Evolutionary conservation across 73 alveolate species (phyloP), one percentile per base, ranked within the genome.

Genomic region (Paraurostyla sp.): DNA sequence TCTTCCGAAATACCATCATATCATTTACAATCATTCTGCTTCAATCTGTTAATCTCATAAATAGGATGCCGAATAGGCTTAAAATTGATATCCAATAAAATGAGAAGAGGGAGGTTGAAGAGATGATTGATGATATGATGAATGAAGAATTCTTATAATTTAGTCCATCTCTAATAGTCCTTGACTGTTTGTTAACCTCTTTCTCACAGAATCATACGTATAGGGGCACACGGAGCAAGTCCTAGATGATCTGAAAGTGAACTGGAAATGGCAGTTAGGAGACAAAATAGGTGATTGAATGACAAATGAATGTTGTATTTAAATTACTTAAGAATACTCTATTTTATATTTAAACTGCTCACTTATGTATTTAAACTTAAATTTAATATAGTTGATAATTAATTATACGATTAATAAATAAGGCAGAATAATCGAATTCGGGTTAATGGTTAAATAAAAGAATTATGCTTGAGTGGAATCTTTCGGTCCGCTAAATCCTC

Each of bases 161-260:
- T 60, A 60, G 78, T 60, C 9, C 50, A 30, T 60, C 78, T n/a
- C n/a, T n/a, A n/a, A n/a, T 60, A 60, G 78, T 60, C 78, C 78
- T 60, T 60, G 78, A 60, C 78, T 60, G 78, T 60, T 60, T 60
- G 78, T 60, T 60, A 60, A 60, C 78, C 71, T 60, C 78, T 60
- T 60, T 60, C 78, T 60, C 78, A 60, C 78, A 60, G 78, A 60
- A 60, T 60, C 78, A 60, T 60, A 60, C 78, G 78, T 60, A 60
- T 60, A 60, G 78, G 78, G 78, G 78, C 78, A 60, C 78, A 60
- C 78, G 78, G 23, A n/a, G n/a, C n/a, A n/a, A n/a, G n/a, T n/a
- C n/a, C n/a, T n/a, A n/a, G n/a, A n/a, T n/a, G n/a, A n/a, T n/a
- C n/a, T n/a, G n/a, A n/a, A n/a, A n/a, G n/a, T n/a, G n/a, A n/a